Percentiles rank a stretch among this genome's conserved stretches.
These are phyloP conservation scores for Sporodiniella umbellata DNA, from an alignment of 371 early-diverging fungal genomes.

Conservation along the genomic window DNA sequence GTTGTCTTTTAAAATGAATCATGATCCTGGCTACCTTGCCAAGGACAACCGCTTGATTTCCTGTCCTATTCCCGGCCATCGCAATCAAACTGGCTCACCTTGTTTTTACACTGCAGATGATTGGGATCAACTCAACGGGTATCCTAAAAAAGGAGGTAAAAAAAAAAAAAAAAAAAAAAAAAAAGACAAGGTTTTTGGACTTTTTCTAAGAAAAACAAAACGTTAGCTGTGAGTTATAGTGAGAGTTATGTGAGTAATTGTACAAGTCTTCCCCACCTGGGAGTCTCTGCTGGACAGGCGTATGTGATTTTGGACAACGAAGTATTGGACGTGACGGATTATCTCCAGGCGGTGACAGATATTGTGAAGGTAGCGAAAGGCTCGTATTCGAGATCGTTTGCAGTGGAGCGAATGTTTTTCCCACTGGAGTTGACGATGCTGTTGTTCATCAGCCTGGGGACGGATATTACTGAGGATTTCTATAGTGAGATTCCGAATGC, in stretches of 20 bases:
- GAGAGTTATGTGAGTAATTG: conserved; percentile 5
- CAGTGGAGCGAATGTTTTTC: conserved; percentile 44
- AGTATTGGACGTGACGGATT: conserved; percentile 44
- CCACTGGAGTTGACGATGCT: conserved; percentile 39
- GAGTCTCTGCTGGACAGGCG: conserved; percentile 13
- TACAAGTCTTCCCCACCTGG: conserved; percentile 9
- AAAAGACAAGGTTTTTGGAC: no score
- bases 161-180: no score
- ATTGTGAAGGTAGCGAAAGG: conserved; percentile 28
- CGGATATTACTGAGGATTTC: conserved; percentile 35
- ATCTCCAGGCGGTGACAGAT: conserved; percentile 36
- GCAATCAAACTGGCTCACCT: conserved; percentile 33
- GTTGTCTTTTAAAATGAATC: conserved; percentile 26
- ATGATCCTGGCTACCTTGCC: conserved; percentile 36
- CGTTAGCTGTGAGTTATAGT: conserved; percentile 14
- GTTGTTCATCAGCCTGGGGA: conserved; percentile 35
- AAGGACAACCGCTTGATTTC: conserved; percentile 16
- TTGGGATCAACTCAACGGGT: conserved; percentile 6
- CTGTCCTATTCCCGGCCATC: conserved; percentile 39
- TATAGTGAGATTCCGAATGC: conserved; percentile 20
- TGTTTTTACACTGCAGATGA: conserved; percentile 30
- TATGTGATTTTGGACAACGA: conserved; percentile 34
- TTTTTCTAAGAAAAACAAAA: no score
- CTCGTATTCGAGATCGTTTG: conserved; percentile 35
- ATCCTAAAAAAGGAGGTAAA: conserved; percentile 31